These are phyloP conservation scores for Fomitopsis betulina DNA, from an alignment of 1,284 basidiomycete species.

Conservation along the genomic window DNA sequence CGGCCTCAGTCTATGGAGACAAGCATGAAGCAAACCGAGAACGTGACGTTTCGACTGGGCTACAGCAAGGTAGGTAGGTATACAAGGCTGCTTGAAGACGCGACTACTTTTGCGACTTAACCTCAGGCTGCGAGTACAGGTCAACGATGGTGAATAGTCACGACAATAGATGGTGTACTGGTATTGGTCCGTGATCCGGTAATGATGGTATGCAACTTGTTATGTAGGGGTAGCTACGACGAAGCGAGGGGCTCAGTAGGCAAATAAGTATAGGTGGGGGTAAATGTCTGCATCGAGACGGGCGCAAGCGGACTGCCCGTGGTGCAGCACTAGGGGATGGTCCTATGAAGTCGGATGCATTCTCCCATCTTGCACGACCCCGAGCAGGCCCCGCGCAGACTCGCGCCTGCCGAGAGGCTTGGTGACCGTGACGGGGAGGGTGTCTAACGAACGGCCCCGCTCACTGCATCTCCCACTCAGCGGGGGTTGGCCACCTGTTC, in stretches of 20 bases:
- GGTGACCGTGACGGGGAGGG: not conserved
- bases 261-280: not conserved
- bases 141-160: not conserved
- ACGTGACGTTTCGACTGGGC: too few relatives aligned
- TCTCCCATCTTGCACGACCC: not conserved
- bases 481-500: slow-evolving; percentile 17
- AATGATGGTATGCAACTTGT: not conserved
- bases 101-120: not conserved
- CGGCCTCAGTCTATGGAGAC: too few relatives aligned
- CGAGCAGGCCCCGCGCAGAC: not conserved
- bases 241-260: not conserved
- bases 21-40: too few relatives aligned
- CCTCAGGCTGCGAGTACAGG: not conserved
- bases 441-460: not conserved
- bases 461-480: slow-evolving; percentile 20
- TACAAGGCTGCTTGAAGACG: too few relatives aligned
- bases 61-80: too few relatives aligned
- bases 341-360: not conserved
- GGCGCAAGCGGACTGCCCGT: not conserved
- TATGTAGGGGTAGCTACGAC: not conserved
- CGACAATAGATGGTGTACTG: not conserved
- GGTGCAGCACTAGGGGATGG: not conserved
- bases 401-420: not conserved
- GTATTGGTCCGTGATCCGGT: not conserved
- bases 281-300: not conserved